These are phyloP conservation scores for Parmelia sp. DNA, from an alignment of 495 filamentous ascomycete genomes.

Conservation along the genomic window DNA sequence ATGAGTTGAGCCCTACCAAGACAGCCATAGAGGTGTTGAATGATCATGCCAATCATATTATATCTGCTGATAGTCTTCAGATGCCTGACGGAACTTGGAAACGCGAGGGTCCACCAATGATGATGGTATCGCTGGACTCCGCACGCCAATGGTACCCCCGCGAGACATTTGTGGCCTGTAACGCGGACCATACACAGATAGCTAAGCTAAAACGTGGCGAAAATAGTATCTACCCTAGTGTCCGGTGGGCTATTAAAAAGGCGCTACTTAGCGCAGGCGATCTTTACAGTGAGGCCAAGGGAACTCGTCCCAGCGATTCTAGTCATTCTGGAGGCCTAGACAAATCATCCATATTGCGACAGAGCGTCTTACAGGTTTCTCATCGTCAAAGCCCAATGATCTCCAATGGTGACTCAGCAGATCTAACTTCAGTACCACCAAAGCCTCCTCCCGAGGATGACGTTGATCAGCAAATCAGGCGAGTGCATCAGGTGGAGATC, in stretches of 20 bases:
- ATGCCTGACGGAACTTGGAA: constrained; percentile 5
- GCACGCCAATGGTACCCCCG: not conserved
- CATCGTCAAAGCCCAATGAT: not conserved
- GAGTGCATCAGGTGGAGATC: not conserved
- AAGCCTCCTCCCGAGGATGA: not conserved
- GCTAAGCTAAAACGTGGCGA: constrained; percentile 9
- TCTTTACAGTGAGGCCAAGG: not conserved
- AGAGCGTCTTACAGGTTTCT: not conserved
- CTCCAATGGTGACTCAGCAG: not conserved
- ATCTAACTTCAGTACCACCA: not conserved
- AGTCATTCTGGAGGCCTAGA: not conserved
- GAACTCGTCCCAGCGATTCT: not conserved
- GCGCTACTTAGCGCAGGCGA: not conserved
- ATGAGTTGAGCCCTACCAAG: constrained; percentile 22
- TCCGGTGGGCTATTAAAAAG: constrained; percentile 3
- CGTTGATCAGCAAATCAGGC: not conserved
- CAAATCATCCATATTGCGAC: not conserved
- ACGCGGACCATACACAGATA: constrained; percentile 8
- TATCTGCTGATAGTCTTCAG: not conserved
- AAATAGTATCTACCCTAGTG: not conserved
- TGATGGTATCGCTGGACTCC: constrained; percentile 4
- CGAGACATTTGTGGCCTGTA: not conserved
- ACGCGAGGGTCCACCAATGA: not conserved
- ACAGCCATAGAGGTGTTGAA: constrained; percentile 13
- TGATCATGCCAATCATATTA: not conserved